Evolutionary conservation across 805 yeast species (phyloP), one percentile per base, ranked within the genome.

Genomic region (Metschnikowia cerradonensis): DNA sequence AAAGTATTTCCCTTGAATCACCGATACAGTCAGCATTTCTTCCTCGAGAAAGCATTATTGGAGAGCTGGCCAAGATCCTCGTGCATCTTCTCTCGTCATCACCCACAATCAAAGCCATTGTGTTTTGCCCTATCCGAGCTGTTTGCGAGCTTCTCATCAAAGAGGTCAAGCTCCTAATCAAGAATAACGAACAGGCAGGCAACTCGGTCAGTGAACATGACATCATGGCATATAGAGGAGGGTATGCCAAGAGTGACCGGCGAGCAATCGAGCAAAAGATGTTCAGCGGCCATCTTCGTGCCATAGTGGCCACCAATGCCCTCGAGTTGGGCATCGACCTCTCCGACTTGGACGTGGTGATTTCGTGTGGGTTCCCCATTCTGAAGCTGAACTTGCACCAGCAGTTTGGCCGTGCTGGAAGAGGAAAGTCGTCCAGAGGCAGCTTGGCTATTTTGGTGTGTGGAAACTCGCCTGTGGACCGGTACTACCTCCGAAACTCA

Each of bases 341-440:
- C 54, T 96, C 98, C 45, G 88, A 86, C 13, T 72, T 94, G 43
- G 99, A 94, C 67, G 90, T 96, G 0, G 98, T 91, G 0, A 69
- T 94, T 2, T 82, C 90, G 71, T 89, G 96, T 61, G 98, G 98
- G 0, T 94, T 94, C 55, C 99, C 99, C 0, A 72, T 82, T 19
- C 87, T 96, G 48, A 77, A 90, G 52, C 84, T 95, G 45, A 90
- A 90, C 54, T 80, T 94, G 63, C 89, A 91, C 59, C 99, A 94
- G 67, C 99, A 94, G 63, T 86, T 94, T 72, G 99, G 99, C 35
- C 78, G 99, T 62, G 98, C 97, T 0, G 99, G 99, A 15, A 77
- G 99, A 65, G 82, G 96, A 56, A 81, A 79, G 47, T 47, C 60
- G 34, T 62, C 76, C 8, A 79, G 80, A 48, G 97, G 94, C 44